phyloP scores from a whole-genome alignment of 148 eudicot genomes.

The Camellia japonica region DNA sequence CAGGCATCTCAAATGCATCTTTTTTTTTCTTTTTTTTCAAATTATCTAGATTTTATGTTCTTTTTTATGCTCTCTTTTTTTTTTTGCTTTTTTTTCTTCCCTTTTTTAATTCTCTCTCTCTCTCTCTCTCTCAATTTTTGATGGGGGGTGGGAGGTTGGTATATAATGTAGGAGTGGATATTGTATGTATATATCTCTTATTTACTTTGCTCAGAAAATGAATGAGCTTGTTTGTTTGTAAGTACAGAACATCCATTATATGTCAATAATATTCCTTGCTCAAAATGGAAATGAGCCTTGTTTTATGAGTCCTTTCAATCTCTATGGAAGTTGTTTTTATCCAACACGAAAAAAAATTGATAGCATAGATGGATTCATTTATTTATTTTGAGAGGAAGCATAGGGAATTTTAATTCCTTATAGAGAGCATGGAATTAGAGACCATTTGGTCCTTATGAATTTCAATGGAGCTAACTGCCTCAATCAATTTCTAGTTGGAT shows the following conservation, averaged over 20 bases:
- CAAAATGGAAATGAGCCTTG: neutral
- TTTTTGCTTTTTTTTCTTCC: conserved; percentile 1
- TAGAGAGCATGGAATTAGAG: too few species aligned
- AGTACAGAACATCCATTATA: neutral
- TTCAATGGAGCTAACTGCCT: too few species aligned
- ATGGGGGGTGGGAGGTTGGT: neutral
- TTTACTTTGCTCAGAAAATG: conserved; percentile 15
- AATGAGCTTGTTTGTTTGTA: conserved; percentile 16
- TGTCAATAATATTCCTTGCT: conserved; percentile 16
- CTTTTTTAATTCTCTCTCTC: neutral
- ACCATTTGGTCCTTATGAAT: too few species aligned
- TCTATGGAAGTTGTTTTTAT: too few species aligned
- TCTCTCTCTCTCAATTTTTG: neutral
- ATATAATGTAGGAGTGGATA: conserved; percentile 1
- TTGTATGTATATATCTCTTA: conserved; percentile 14
- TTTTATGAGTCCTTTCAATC: neutral
- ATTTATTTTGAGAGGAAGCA: too few species aligned
- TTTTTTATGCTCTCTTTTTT: neutral
- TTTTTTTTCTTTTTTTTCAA: neutral
- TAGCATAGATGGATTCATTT: too few species aligned
- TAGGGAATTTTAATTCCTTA: too few species aligned
- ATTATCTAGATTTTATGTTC: neutral
- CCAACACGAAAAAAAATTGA: too few species aligned
- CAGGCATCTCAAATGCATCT: neutral
- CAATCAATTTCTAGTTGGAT: too few species aligned